Conservation (phyloP, 2,329 filamentous ascomycete genomes). For the Xylaria sp. region DNA sequence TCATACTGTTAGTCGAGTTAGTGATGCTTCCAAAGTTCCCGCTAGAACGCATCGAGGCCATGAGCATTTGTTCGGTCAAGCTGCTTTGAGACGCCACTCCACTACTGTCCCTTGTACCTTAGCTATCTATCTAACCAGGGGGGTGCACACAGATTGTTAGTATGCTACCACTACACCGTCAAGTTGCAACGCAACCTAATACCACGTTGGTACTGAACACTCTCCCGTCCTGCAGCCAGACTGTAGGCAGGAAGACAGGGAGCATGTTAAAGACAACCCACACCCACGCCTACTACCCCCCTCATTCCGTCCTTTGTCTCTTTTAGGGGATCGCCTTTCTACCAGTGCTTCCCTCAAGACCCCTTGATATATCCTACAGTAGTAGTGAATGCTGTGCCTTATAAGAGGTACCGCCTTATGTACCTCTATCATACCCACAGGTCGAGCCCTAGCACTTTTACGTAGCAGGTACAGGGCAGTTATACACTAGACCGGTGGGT, state of each 20-base stretch:
- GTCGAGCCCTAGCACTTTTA: too few relatives aligned
- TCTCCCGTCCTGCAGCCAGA: slow-evolving; percentile 10
- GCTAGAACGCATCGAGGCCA: not conserved
- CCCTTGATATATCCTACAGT: not conserved
- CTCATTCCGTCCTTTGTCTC: not conserved
- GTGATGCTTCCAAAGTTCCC: not conserved
- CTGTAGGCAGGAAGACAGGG: slow-evolving; percentile 9
- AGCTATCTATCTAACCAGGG: not conserved
- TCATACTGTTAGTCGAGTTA: not conserved
- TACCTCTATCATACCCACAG: too few relatives aligned
- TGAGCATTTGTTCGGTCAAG: not conserved
- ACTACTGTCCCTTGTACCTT: not conserved
- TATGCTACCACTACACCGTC: not conserved
- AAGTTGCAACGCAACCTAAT: slow-evolving; percentile 10
- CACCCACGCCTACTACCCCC: slow-evolving; percentile 3
- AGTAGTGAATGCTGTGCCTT: too few relatives aligned
- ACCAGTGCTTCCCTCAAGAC: not conserved
- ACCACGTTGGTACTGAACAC: slow-evolving; percentile 9
- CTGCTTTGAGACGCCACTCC: not conserved
- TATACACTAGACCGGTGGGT: slow-evolving; percentile 6
- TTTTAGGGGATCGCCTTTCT: not conserved
- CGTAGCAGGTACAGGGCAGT: not conserved
- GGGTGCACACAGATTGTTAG: not conserved
- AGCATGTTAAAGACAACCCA: slow-evolving; percentile 9
- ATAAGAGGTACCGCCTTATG: too few relatives aligned